Evolutionary conservation across 2,329 filamentous ascomycete genomes (phyloP).

Genomic region (Phaeosphaeriaceae sp.): DNA sequence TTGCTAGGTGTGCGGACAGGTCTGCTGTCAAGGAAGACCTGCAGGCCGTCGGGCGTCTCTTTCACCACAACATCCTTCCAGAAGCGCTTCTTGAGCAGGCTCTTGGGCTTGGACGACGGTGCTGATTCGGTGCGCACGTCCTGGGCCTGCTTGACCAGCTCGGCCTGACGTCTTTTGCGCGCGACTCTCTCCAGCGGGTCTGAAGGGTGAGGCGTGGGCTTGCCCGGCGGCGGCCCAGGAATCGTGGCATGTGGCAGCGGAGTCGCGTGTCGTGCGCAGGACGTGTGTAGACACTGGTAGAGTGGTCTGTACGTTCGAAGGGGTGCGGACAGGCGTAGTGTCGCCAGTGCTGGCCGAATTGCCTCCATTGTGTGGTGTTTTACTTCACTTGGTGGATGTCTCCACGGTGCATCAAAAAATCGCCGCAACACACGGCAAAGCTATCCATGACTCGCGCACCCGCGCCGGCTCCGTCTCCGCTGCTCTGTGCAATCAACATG

Average conservation of each 20-base stretch:
- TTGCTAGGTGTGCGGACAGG: slow-evolving; percentile 81
- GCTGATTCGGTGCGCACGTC: slow-evolving; percentile 47
- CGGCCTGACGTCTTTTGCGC: slow-evolving; percentile 59
- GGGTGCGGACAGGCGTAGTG: slow-evolving; percentile 24
- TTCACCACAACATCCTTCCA: slow-evolving; percentile 84
- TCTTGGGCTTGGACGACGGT: slow-evolving; percentile 51
- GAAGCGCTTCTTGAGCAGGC: slow-evolving; percentile 74
- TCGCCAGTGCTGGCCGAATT: slow-evolving; percentile 36
- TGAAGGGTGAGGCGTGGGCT: slow-evolving; percentile 58
- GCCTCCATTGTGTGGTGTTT: slow-evolving; percentile 30
- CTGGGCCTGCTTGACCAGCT: slow-evolving; percentile 56
- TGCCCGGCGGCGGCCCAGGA: slow-evolving; percentile 65
- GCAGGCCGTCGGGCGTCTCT: slow-evolving; percentile 55
- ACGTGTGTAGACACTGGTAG: slow-evolving; percentile 52
- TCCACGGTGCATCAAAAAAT: not conserved
- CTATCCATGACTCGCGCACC: not conserved
- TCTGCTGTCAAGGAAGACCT: slow-evolving; percentile 78
- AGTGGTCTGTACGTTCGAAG: slow-evolving; percentile 25
- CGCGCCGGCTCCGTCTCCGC: not conserved
- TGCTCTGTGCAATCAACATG: not conserved
- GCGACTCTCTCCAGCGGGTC: slow-evolving; percentile 57
- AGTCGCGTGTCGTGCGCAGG: slow-evolving; percentile 55
- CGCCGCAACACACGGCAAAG: not conserved
- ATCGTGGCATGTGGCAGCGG: slow-evolving; percentile 65
- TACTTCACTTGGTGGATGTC: too few species aligned